Conservation (phyloP, 192 early-diverging fungal species). For the Kickxella alabastrina region DNA sequence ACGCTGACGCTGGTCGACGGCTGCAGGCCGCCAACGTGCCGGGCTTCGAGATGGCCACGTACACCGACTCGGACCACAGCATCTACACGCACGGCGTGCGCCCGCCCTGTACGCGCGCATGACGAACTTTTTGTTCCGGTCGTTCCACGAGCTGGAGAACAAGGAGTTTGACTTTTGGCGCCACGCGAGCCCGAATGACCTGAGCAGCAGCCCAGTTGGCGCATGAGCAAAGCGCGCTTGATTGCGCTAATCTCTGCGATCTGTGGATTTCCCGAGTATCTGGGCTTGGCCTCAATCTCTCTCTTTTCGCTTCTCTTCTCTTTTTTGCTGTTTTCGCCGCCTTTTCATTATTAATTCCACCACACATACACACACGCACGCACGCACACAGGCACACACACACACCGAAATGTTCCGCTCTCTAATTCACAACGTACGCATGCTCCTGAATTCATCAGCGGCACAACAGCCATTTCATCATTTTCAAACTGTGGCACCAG, state of each 20-base stretch:
- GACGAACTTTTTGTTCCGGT: constrained; percentile 54
- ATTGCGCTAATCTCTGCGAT: neutral
- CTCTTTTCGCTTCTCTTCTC: neutral
- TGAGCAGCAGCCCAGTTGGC: no score
- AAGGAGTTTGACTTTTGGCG: constrained; percentile 43
- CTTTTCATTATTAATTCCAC: no score
- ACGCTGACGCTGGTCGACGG: constrained; percentile 69
- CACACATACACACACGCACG: no score
- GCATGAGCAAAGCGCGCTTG: no score
- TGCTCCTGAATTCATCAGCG: no score
- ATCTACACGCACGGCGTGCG: constrained; percentile 79
- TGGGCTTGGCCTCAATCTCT: no score
- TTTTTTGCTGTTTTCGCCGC: neutral
- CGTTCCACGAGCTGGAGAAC: constrained; percentile 53
- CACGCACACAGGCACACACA: no score
- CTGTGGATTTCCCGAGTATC: no score
- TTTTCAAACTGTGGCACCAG: no score
- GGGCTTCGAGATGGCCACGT: constrained; percentile 82
- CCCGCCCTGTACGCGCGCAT: constrained; percentile 61
- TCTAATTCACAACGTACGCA: neutral
- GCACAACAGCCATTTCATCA: no score
- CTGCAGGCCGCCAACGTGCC: constrained; percentile 70
- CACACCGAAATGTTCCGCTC: neutral
- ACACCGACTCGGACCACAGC: constrained; percentile 86
- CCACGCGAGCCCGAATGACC: constrained; percentile 31